These are phyloP conservation scores for Aspergillus wentii DNA, from an alignment of 495 filamentous ascomycete genomes.

Conservation along the genomic window DNA sequence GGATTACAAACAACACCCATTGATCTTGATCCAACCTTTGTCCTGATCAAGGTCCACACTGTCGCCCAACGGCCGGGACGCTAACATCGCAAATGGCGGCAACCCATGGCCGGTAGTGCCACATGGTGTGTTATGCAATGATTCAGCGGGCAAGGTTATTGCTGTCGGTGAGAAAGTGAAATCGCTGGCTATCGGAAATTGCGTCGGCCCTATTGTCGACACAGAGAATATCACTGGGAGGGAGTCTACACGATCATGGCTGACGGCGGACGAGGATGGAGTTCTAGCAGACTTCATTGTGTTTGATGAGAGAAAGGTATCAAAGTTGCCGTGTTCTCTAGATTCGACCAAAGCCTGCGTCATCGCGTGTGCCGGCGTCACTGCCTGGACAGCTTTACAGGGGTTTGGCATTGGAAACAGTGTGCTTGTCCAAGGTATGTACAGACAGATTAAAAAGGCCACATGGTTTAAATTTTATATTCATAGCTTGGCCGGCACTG, in stretches of 20 bases:
- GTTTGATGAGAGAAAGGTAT: conserved; percentile 23
- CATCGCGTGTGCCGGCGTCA: conserved; percentile 34
- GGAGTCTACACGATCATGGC: conserved; percentile 19
- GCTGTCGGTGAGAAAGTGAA: conserved; percentile 26
- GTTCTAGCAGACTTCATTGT: conserved; percentile 30
- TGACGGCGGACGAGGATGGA: conserved; percentile 33
- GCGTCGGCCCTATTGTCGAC: conserved; percentile 26
- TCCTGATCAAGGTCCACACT: conserved; percentile 40
- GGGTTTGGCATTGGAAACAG: conserved; percentile 25
- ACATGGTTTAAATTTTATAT: not conserved
- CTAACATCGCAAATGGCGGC: conserved; percentile 30
- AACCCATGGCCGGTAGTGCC: conserved; percentile 32
- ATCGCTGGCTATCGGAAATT: conserved; percentile 19
- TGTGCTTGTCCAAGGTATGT: conserved; percentile 37
- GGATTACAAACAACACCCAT: too few relatives aligned
- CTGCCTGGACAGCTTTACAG: conserved; percentile 35
- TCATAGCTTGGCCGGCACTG: conserved; percentile 20
- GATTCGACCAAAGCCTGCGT: conserved; percentile 22
- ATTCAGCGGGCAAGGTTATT: conserved; percentile 33
- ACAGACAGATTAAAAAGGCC: not conserved
- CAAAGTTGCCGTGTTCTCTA: conserved; percentile 25
- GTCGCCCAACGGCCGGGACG: conserved; percentile 41
- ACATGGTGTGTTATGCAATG: conserved; percentile 27
- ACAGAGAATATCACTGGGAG: conserved; percentile 23
- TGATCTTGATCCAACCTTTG: conserved; percentile 19